A percentile compares a stretch with the other conserved stretches of the same genome.
Evolutionary conservation across 225 moss, liverwort and hornwort species (phyloP).

Genomic region (Neckera pumila): DNA sequence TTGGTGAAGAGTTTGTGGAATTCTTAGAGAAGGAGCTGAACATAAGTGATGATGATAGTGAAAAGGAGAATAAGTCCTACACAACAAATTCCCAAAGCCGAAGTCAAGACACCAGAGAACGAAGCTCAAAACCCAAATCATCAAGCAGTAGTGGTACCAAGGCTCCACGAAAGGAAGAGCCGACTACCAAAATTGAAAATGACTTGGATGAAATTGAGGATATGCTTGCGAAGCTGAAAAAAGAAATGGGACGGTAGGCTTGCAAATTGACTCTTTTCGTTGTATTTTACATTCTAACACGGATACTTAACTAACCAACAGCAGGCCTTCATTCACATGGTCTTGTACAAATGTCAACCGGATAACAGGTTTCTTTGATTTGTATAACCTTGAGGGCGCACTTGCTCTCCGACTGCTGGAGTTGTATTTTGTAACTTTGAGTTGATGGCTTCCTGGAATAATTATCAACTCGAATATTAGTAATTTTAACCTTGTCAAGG

Average conservation of each 20-base stretch:
- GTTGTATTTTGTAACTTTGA: not conserved
- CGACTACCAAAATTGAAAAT: conserved; percentile 21
- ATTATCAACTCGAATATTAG: too few species aligned
- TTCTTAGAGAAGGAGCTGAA: conserved; percentile 91
- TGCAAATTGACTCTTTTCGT: not conserved
- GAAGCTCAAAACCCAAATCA: conserved; percentile 8
- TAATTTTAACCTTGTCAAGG: not conserved
- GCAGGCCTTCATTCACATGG: not conserved
- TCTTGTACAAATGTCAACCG: not conserved
- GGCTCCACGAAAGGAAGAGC: not conserved
- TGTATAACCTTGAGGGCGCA: not conserved
- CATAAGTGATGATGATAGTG: conserved; percentile 33
- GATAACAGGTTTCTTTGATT: not conserved
- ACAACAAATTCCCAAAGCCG: not conserved
- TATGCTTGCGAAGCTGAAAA: conserved; percentile 83
- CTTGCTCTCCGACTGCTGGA: not conserved
- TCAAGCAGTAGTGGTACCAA: conserved; percentile 1
- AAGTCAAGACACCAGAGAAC: conserved; percentile 13
- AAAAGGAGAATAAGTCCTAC: not conserved
- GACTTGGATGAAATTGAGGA: conserved; percentile 88
- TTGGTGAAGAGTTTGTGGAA: conserved; percentile 96
- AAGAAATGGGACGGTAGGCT: conserved; percentile 58
- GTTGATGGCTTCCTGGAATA: not conserved
- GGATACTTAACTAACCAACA: not conserved
- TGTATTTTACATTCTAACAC: not conserved